Evolutionary conservation across 106 monocot species (phyloP), one percentile per base, ranked within the genome.

Genomic region (Dactylorhiza incarnata): DNA sequence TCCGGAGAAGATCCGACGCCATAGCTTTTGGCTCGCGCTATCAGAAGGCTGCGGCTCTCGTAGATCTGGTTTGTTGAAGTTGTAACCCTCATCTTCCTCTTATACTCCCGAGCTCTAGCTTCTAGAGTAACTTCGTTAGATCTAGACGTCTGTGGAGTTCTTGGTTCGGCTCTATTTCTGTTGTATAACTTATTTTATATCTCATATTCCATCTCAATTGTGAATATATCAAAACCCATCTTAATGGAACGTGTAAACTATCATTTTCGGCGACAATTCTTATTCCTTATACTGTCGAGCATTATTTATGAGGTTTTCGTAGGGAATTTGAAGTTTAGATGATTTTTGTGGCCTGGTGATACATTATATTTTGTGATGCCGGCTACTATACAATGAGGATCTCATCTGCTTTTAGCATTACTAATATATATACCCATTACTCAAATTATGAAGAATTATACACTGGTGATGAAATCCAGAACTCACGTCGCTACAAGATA

Each of bases 21-120:
- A 90, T 95, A n/a, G 78, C 95, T 47, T 84, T 88, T 58, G 95
- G 95, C 51, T 73, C 87, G 37, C 86, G 78, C 71, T 92, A 87
- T 75, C 95, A 95, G 90, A 86, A 88, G 82, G 95, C 95, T 48
- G 95, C 92, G 0, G 92, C 95, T 50, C 90, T 95, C 56, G 92
- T 95, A 48, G 95, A 95, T 88, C 83, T 95, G 80, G 95, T 95
- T 16, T 46, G 80, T 48, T 14, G 72, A 72, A 37, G 37, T 37
- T 37, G 37, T 37, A 37, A 44, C 47, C 23, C 15, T 71, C 49
- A 59, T 49, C 11, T 66, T 22, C 45, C 55, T 25, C 6, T 19
- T 24, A 3, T 49, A 7, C 10, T 19, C 14, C 9, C 55, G 9
- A 25, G 7, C 17, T 13, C 58, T 20, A 24, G 6, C 20, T 37